Conservation (phyloP, 305 asterid genomes). For the Coffea humblotiana region DNA sequence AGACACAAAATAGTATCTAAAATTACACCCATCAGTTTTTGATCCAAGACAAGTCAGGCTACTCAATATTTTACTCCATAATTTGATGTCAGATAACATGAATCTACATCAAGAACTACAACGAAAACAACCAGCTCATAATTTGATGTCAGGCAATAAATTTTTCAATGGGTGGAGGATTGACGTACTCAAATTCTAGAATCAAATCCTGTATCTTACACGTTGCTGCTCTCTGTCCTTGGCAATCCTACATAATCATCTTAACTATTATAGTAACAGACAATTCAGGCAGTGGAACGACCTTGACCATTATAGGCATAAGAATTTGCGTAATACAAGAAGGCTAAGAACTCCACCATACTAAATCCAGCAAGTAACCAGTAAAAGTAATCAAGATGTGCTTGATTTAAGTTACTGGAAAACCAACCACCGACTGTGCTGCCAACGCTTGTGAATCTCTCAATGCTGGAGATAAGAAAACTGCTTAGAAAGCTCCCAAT, state of each 20-base stretch:
- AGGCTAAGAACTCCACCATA: constrained; percentile 4
- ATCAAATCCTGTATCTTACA: no score
- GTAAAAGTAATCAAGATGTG: constrained; percentile 19
- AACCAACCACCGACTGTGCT: constrained; percentile 13
- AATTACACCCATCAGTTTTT: no score
- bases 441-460: neutral
- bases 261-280: neutral
- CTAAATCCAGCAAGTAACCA: constrained; percentile 16
- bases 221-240: no score
- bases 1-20: no score
- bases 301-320: neutral
- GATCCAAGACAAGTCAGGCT: no score
- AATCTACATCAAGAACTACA: no score
- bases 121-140: no score
- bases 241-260: neutral
- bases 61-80: no score
- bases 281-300: neutral
- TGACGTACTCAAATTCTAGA: no score
- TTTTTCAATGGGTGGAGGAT: no score
- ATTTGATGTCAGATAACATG: no score
- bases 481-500: constrained; percentile 15
- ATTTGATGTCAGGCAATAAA: no score
- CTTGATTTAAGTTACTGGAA: constrained; percentile 11
- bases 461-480: constrained; percentile 4
- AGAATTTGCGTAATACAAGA: constrained; percentile 10